Conservation (phyloP, 2,329 filamentous ascomycete genomes). For the Huntiella bhutanensis region DNA sequence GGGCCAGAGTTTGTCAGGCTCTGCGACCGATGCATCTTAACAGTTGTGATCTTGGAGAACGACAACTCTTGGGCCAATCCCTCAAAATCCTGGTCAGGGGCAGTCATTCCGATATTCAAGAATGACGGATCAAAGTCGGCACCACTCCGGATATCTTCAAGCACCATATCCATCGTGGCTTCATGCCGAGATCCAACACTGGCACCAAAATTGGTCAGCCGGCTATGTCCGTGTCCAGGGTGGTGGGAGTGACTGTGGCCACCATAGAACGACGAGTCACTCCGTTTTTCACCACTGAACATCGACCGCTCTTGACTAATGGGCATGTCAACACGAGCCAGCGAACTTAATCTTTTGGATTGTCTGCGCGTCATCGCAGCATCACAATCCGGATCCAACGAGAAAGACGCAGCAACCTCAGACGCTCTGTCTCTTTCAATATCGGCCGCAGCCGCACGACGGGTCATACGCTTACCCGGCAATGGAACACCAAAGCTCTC, state of each 20-base stretch:
- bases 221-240: conserved; percentile 16
- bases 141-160: conserved; percentile 47
- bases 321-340: conserved; percentile 72
- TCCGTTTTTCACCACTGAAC: conserved; percentile 56
- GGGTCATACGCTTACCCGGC: conserved; percentile 32
- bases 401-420: conserved; percentile 39
- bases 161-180: conserved; percentile 31
- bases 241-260: background rate
- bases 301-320: conserved; percentile 63
- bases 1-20: background rate
- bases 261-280: conserved; percentile 47
- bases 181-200: conserved; percentile 1
- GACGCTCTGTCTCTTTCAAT: conserved; percentile 18
- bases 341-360: conserved; percentile 71
- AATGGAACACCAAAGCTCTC: conserved; percentile 55
- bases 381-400: conserved; percentile 50
- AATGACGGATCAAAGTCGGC: conserved; percentile 38
- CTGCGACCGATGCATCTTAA: conserved; percentile 30
- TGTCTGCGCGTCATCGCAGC: conserved; percentile 35
- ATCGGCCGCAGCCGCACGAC: conserved; percentile 15
- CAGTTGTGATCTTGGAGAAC: conserved; percentile 50
- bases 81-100: conserved; percentile 33
- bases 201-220: background rate
- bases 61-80: conserved; percentile 54
- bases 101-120: conserved; percentile 33